Base-by-base conservation (phyloP, 768 basidiomycete species). In the Tylopilus vinaceipallidus region DNA sequence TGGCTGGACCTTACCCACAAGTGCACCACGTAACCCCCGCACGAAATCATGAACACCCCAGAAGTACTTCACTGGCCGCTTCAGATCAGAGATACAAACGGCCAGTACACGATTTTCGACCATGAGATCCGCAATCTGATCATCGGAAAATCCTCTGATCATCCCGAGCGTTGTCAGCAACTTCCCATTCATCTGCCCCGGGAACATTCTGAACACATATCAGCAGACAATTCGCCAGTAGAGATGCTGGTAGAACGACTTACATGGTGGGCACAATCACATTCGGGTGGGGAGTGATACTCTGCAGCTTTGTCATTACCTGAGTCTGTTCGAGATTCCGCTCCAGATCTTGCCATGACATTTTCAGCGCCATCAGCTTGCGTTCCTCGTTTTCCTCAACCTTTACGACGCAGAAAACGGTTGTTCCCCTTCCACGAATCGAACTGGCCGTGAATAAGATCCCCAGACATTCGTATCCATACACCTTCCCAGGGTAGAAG, bases 21-120 rank as follows among this genome's bases (percentile, higher is more conserved):
- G 17, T 0, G 55, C 49, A 4, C 60, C 60, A 4, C 52, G 37
- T 8, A 56, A 27, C 1, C 53, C 57, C 26, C 47, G 58, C 4
- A 59, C 52, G 35, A 61, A 61, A 16, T 56, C 59, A 23, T 60
- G 52, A 4, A 59, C 26, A 0, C 54, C 45, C 54, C 57, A 56
- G 19, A 60, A 59, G 16, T 47, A 59, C 14, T 33, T 30, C 19
- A 58, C 54, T 0, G 49, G 57, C 0, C 52, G 49, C 33, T 47
- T 50, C 38, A 56, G 17, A 6, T 55, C 45, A 3, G 45, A 53
- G 1, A 46, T 6, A 2, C 33, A 47, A 14, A 54, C 20, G 0
- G 12, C 19, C 4, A 61, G 36, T 2, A 45, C 26, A 0, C 48
- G 50, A 23, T 54, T 52, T 20, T 54, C 52, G 2, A 48, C 42